Conservation (phyloP, 768 basidiomycete genomes). For the Lentinula guzmanii region DNA sequence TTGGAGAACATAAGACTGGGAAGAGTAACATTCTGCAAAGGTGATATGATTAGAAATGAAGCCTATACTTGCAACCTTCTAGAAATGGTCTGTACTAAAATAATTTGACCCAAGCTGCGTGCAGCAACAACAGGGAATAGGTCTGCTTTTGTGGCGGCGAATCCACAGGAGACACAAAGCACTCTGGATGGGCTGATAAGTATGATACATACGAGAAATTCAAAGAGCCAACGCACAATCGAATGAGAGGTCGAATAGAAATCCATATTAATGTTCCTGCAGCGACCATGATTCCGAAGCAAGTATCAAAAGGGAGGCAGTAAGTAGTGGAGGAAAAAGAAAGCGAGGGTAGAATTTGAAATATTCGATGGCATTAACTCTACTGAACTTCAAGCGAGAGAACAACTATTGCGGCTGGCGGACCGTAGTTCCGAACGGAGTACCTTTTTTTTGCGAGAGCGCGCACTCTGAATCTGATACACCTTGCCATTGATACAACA, state of each 20-base stretch:
- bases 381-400: neutral
- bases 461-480: too few species aligned
- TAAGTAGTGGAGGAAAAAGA: neutral
- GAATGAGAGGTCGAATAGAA: constrained; percentile 37
- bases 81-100: constrained; percentile 34
- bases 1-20: constrained; percentile 68
- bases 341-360: neutral
- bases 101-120: constrained; percentile 39
- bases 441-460: too few species aligned
- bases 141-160: constrained; percentile 35
- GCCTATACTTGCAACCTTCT: neutral
- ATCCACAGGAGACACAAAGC: constrained; percentile 35
- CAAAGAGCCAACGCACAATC: constrained; percentile 25
- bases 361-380: neutral
- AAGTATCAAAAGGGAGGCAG: too few species aligned
- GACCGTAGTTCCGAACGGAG: too few species aligned
- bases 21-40: constrained; percentile 43
- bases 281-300: constrained; percentile 14
- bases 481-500: too few species aligned
- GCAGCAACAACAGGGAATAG: constrained; percentile 38
- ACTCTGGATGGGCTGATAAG: constrained; percentile 22
- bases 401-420: too few species aligned
- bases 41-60: neutral
- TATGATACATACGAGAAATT: neutral
- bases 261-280: constrained; percentile 38